Percentiles rank a stretch among this genome's conserved stretches.
phyloP scores from a whole-genome alignment of 768 basidiomycete species.

The Russula vinacea region DNA sequence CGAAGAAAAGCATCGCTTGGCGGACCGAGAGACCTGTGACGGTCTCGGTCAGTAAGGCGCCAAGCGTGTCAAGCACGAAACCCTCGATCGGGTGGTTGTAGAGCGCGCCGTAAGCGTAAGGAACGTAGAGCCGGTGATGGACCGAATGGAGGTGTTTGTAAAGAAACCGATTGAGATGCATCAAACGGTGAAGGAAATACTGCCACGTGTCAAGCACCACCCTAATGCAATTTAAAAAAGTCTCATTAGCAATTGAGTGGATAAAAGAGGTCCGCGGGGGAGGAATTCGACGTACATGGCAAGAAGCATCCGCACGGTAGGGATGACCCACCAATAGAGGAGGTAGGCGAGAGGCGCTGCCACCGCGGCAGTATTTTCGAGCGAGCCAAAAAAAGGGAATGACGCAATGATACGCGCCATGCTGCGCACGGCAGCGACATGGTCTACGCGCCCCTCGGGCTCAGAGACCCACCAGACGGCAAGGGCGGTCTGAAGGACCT shows the following conservation, averaged over 20 bases:
- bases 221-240: conserved; percentile 41
- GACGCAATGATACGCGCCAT: neutral
- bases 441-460: conserved; percentile 25
- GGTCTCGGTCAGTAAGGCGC: conserved; percentile 73
- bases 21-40: conserved; percentile 67
- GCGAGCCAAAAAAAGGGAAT: conserved; percentile 31
- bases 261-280: neutral
- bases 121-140: conserved; percentile 95
- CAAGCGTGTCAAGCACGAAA: conserved; percentile 81
- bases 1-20: conserved; percentile 82
- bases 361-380: conserved; percentile 40
- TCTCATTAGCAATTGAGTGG: neutral
- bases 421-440: conserved; percentile 33
- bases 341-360: conserved; percentile 49
- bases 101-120: conserved; percentile 93
- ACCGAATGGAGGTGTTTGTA: conserved; percentile 91
- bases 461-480: conserved; percentile 67
- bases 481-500: conserved; percentile 74
- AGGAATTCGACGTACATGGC: conserved; percentile 69
- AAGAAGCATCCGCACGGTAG: conserved; percentile 62
- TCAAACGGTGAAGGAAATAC: conserved; percentile 89
- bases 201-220: conserved; percentile 98
- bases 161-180: conserved; percentile 88
- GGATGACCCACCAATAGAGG: conserved; percentile 93
- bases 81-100: conserved; percentile 99